phyloP scores from a whole-genome alignment of 148 eudicot species.

The Hydrangea macrophylla region DNA sequence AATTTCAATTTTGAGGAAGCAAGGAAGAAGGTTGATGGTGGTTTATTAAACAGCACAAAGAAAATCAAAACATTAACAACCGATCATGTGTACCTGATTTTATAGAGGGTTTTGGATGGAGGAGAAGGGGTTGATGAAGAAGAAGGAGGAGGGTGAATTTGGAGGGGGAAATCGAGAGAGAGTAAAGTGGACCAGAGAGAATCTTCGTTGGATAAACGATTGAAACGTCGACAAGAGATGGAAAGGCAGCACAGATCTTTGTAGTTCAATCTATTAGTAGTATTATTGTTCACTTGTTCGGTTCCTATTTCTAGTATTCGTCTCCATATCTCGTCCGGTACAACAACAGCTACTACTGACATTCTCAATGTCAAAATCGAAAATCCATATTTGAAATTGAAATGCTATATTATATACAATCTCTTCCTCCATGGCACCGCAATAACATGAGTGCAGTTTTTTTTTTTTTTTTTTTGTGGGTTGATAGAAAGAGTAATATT shows the following conservation, averaged over 20 bases:
- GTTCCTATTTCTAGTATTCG: constrained; percentile 58
- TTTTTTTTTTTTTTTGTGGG: too few species aligned
- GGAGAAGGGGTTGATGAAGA: constrained; percentile 14
- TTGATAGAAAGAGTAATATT: too few species aligned
- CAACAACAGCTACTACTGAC: constrained; percentile 59
- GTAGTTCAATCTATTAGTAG: constrained; percentile 33
- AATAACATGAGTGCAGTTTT: too few species aligned
- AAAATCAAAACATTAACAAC: too few species aligned
- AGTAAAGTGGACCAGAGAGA: constrained; percentile 60
- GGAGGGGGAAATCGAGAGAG: constrained; percentile 49
- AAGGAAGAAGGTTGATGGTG: too few species aligned
- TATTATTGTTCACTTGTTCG: too few species aligned
- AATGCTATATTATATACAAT: too few species aligned
- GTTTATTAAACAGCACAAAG: too few species aligned
- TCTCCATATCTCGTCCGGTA: constrained; percentile 83
- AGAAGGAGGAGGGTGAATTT: constrained; percentile 2
- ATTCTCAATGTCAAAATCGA: too few species aligned
- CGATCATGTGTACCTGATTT: constrained; percentile 31
- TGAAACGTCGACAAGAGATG: constrained; percentile 52
- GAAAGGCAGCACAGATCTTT: constrained; percentile 67
- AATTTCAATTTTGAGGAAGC: background rate
- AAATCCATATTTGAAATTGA: too few species aligned
- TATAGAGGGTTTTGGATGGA: constrained; percentile 43
- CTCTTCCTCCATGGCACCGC: too few species aligned
- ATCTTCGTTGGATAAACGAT: constrained; percentile 49